Base-by-base conservation (phyloP, 495 filamentous ascomycete genomes). In the Hyaloscypha hepaticicola region DNA sequence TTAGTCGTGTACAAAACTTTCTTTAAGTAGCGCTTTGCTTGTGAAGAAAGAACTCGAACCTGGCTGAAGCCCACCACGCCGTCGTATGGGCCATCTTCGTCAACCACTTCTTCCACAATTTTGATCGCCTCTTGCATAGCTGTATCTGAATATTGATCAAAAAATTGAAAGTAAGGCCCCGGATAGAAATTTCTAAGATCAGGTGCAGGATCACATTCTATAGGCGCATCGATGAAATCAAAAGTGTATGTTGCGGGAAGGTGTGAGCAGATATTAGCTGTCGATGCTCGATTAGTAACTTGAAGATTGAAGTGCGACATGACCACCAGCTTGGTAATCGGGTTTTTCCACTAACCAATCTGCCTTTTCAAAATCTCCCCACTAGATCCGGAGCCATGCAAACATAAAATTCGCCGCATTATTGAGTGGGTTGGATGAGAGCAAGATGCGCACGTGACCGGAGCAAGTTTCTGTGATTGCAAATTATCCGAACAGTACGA, bases 71-170 rank as follows among this genome's bases (percentile, higher is more conserved):
- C 65, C 49, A 67, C 27, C 16, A 67, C 60, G 31, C 33, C 60
- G 50, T 67, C 65, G 38, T 55, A 67, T 26, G 65, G 65, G 9
- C 66, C 66, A 12, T 68, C 66, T 58, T 62, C 63, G 24, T 69
- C 59, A 6, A 68, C 53, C 24, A 78, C n/a, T 24, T 57, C 55
- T 2, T 31, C 19, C 28, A 57, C 19, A 16, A 31, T 31, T 31
- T 29, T 26, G 7, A 57, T 31, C 19, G 55, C 27, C 5, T 57
- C 27, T 3, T 16, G 14, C 55, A 57, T 57, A 19, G 28, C 55
- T n/a, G 28, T 6, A 11, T 27, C 12, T 11, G 55, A 57, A 19
- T 57, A 57, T 31, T 14, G 3, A 1, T 14, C 22, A 31, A 57
- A 57, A 26, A 57, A 57, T 31, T 31, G 33, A 19, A n/a, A 57